phyloP scores from a whole-genome alignment of 306 rosid genomes.

The Cucurbita moschata region DNA sequence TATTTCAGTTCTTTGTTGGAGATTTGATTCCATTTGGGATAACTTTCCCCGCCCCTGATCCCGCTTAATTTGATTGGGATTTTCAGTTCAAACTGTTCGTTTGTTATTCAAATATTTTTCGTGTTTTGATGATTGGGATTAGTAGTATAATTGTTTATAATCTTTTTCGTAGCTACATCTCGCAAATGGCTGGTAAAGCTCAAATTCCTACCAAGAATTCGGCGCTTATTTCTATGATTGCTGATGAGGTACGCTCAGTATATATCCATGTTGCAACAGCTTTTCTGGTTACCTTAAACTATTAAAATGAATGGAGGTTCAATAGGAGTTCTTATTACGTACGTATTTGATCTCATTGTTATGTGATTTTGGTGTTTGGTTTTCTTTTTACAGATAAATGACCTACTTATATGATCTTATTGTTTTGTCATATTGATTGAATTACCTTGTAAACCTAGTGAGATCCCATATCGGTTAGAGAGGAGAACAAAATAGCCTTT shows the following conservation, averaged over 20 bases:
- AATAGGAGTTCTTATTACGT: not conserved
- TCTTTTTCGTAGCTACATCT: not conserved
- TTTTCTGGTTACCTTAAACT: not conserved
- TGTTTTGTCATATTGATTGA: not conserved
- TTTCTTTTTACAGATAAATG: not conserved
- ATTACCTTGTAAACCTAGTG: not conserved
- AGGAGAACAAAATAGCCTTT: too few relatives aligned
- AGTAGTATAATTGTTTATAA: not conserved
- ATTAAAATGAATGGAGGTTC: not conserved
- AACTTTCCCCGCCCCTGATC: not conserved
- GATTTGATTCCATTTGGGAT: not conserved
- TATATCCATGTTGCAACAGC: not conserved
- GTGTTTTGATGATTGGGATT: not conserved
- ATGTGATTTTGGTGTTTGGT: not conserved
- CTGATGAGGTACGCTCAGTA: slow-evolving; percentile 58
- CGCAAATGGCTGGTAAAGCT: slow-evolving; percentile 59
- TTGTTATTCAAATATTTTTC: not conserved
- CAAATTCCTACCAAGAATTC: slow-evolving; percentile 40
- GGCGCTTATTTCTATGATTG: slow-evolving; percentile 82
- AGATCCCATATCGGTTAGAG: too few relatives aligned
- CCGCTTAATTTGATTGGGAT: not conserved
- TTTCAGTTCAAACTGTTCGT: not conserved
- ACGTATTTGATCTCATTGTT: not conserved
- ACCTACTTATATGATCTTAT: not conserved
- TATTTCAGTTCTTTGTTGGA: not conserved